phyloP scores from a whole-genome alignment of 768 basidiomycete genomes.

The Leccinellum rugosiceps region DNA sequence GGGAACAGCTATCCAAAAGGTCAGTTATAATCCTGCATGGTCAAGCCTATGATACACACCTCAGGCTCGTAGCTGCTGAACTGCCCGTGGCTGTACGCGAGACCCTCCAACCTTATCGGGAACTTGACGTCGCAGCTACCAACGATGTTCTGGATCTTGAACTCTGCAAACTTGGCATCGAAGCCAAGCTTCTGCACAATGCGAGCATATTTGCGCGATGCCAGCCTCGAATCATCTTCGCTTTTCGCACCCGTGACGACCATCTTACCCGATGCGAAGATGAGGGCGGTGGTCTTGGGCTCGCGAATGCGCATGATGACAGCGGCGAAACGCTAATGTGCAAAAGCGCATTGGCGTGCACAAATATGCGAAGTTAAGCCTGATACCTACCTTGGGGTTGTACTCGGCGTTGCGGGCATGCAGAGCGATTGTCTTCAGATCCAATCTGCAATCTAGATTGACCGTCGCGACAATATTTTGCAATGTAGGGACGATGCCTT shows the following conservation, averaged over 20 bases:
- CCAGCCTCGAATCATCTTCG: constrained; percentile 94
- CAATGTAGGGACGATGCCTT: constrained; percentile 97
- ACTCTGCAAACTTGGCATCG: constrained; percentile 98
- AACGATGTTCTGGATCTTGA: constrained; percentile 99
- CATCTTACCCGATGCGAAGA: constrained; percentile 99
- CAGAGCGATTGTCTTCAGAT: constrained; percentile 96
- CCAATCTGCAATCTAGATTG: constrained; percentile 93
- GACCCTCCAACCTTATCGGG: constrained; percentile 94
- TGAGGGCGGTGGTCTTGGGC: constrained; percentile 98
- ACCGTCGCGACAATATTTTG: constrained; percentile 99
- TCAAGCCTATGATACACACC: constrained; percentile 46
- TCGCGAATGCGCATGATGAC: constrained; percentile 99
- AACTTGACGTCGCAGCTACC: constrained; percentile 99
- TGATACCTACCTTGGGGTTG: constrained; percentile 95
- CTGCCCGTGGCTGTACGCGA: constrained; percentile 97
- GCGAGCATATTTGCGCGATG: constrained; percentile 97
- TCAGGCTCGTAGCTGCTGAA: constrained; percentile 98
- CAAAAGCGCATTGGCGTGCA: constrained; percentile 60
- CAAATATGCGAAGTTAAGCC: constrained; percentile 34
- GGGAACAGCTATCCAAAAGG: constrained; percentile 76
- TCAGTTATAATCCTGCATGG: background rate
- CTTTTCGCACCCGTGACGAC: constrained; percentile 99
- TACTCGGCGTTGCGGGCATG: constrained; percentile 99
- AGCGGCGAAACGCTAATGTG: constrained; percentile 96
- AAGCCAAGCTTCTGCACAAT: constrained; percentile 99